These are phyloP conservation scores for Ramaria rubella DNA, from an alignment of 768 basidiomycete genomes.

Conservation along the genomic window DNA sequence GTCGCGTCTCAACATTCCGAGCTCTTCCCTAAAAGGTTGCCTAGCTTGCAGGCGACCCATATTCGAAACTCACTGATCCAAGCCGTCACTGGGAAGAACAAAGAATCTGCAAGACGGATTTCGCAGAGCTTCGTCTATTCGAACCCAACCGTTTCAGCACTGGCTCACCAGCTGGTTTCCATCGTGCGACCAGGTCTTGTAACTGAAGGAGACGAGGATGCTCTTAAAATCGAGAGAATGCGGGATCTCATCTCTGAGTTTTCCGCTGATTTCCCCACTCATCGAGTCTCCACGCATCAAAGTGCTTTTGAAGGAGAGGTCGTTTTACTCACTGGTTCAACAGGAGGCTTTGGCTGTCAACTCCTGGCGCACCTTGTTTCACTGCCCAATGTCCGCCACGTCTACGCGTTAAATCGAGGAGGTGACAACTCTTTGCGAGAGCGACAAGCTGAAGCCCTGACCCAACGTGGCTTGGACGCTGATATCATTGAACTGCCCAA, in stretches of 20 bases:
- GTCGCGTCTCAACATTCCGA: neutral
- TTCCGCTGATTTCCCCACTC: constrained; percentile 14
- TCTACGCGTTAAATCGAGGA: constrained; percentile 30
- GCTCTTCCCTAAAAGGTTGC: too few relatives aligned
- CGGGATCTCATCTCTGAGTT: constrained; percentile 11
- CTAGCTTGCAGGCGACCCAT: constrained; percentile 11
- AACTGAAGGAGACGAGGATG: neutral
- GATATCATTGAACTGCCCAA: constrained; percentile 6
- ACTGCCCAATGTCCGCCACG: constrained; percentile 18
- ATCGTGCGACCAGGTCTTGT: neutral
- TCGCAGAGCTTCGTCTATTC: constrained; percentile 19
- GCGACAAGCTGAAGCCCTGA: neutral
- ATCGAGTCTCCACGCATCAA: neutral
- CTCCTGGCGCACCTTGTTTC: constrained; percentile 26
- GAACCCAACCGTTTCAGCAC: constrained; percentile 17
- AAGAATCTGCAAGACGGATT: too few relatives aligned
- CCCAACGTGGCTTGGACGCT: constrained; percentile 1
- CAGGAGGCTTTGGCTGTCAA: constrained; percentile 36
- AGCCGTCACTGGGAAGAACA: neutral
- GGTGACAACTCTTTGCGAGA: neutral
- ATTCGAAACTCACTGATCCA: constrained; percentile 8
- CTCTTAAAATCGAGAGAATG: neutral
- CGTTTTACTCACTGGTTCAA: constrained; percentile 35
- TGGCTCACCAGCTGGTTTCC: neutral
- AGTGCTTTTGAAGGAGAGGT: constrained; percentile 8